These are phyloP conservation scores for Annulohypoxylon stygium DNA, from an alignment of 495 filamentous ascomycete species.

Conservation along the genomic window DNA sequence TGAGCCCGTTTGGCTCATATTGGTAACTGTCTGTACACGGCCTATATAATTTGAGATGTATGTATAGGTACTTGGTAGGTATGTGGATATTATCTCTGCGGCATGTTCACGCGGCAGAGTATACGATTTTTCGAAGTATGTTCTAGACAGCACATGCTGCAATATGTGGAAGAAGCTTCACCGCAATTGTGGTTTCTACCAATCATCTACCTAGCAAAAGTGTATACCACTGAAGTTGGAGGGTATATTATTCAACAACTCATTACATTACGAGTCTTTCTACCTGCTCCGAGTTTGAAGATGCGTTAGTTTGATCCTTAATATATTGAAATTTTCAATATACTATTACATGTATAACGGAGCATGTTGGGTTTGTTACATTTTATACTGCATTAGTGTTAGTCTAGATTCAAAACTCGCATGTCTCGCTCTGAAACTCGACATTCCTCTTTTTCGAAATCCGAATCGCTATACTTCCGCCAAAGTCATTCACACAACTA, in stretches of 20 bases:
- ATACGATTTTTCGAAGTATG: neutral
- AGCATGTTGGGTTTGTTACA: neutral
- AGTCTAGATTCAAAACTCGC: conserved; percentile 3
- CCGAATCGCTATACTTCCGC: neutral
- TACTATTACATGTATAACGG: neutral
- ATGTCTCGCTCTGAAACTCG: neutral
- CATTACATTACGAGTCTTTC: conserved; percentile 1
- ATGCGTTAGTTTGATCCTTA: neutral
- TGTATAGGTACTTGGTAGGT: conserved; percentile 1
- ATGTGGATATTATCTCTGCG: neutral
- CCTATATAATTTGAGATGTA: neutral
- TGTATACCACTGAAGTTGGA: neutral
- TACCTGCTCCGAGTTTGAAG: neutral
- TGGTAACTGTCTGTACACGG: neutral
- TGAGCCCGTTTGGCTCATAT: conserved; percentile 58
- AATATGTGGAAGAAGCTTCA: neutral
- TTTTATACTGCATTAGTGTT: neutral
- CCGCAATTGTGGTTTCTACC: conserved; percentile 4
- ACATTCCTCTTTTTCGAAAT: neutral
- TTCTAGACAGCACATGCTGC: neutral
- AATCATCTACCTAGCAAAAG: conserved; percentile 4
- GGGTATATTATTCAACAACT: conserved; percentile 1
- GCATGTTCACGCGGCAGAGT: conserved; percentile 1
- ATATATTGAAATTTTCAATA: neutral
- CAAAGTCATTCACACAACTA: neutral